These are phyloP conservation scores for Phytophthora sp. DNA, from an alignment of 352 stramenopile genomes.

Conservation along the genomic window DNA sequence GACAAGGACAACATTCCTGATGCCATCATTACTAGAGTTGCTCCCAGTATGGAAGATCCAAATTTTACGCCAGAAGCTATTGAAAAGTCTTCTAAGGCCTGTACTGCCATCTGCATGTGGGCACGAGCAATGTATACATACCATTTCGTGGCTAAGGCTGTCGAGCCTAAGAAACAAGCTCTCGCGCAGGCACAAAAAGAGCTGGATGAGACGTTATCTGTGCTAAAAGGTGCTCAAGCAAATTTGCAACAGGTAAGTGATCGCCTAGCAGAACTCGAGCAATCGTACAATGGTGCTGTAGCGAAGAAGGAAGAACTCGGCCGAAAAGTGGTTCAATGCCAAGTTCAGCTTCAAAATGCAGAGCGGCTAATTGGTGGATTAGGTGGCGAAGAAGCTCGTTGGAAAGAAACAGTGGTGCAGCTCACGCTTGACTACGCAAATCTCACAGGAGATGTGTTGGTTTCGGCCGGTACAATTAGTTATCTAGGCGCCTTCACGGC, in stretches of 20 bases:
- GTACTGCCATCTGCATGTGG: conserved; percentile 94
- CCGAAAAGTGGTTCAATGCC: conserved; percentile 88
- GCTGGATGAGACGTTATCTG: conserved; percentile 85
- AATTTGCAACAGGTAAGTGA: conserved; percentile 87
- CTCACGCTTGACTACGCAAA: conserved; percentile 80
- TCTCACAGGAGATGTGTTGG: conserved; percentile 85
- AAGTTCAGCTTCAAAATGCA: conserved; percentile 90
- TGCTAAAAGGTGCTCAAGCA: conserved; percentile 84
- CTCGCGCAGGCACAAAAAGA: conserved; percentile 85
- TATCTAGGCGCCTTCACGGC: conserved; percentile 89
- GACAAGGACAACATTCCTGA: conserved; percentile 95
- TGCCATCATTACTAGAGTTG: conserved; percentile 82
- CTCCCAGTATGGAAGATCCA: conserved; percentile 88
- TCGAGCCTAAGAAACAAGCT: conserved; percentile 92
- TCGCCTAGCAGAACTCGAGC: conserved; percentile 83
- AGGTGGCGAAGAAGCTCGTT: conserved; percentile 84
- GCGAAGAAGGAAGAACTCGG: conserved; percentile 92
- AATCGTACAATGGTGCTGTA: conserved; percentile 84
- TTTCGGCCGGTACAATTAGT: conserved; percentile 87
- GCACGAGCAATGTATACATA: conserved; percentile 94
- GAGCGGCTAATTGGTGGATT: conserved; percentile 85
- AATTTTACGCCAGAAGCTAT: conserved; percentile 93
- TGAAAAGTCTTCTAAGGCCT: conserved; percentile 92
- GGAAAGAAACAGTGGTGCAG: conserved; percentile 84
- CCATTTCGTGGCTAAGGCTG: conserved; percentile 90